A percentile compares a stretch with the other conserved stretches of the same genome.
Evolutionary conservation across 2,329 filamentous ascomycete species (phyloP).

Genomic region (Ophiocordyceps camponoti-rufipedis): DNA sequence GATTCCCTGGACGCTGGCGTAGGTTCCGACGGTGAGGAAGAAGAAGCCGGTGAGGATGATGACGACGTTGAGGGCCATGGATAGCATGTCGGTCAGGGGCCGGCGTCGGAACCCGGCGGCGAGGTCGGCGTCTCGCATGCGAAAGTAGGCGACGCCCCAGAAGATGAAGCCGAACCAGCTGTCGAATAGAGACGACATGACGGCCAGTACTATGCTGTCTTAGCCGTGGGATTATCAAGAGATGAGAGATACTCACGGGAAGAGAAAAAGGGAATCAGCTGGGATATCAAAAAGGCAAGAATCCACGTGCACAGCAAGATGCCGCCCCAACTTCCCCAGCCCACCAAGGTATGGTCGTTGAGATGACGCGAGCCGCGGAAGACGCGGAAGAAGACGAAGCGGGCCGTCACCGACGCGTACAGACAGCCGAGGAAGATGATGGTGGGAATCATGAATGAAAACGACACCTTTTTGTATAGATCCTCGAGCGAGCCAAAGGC

Average conservation of each 20-base stretch:
- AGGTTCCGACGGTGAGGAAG: conserved; percentile 69
- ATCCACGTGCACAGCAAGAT: conserved; percentile 61
- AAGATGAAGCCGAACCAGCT: conserved; percentile 94
- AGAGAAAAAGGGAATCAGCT: conserved; percentile 86
- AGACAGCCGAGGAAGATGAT: conserved; percentile 82
- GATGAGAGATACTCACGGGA: conserved; percentile 30
- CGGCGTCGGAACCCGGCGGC: conserved; percentile 33
- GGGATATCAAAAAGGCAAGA: conserved; percentile 79
- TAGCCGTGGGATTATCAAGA: background rate
- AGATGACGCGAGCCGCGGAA: conserved; percentile 69
- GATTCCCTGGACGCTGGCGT: conserved; percentile 57
- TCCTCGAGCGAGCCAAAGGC: conserved; percentile 72
- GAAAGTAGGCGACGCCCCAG: conserved; percentile 68
- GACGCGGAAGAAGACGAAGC: conserved; percentile 81
- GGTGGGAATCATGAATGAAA: conserved; percentile 91
- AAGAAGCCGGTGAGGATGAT: conserved; percentile 63
- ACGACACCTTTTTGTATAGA: conserved; percentile 71
- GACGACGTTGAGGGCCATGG: conserved; percentile 48
- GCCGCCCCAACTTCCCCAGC: conserved; percentile 61
- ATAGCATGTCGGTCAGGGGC: conserved; percentile 27
- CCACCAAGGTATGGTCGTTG: conserved; percentile 60
- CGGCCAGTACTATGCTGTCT: conserved; percentile 31
- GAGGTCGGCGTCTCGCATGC: conserved; percentile 50
- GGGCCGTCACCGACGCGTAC: conserved; percentile 76
- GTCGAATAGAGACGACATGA: conserved; percentile 81